phyloP scores from a whole-genome alignment of 257 asterid genomes.

The Nyctanthes arbortristis region DNA sequence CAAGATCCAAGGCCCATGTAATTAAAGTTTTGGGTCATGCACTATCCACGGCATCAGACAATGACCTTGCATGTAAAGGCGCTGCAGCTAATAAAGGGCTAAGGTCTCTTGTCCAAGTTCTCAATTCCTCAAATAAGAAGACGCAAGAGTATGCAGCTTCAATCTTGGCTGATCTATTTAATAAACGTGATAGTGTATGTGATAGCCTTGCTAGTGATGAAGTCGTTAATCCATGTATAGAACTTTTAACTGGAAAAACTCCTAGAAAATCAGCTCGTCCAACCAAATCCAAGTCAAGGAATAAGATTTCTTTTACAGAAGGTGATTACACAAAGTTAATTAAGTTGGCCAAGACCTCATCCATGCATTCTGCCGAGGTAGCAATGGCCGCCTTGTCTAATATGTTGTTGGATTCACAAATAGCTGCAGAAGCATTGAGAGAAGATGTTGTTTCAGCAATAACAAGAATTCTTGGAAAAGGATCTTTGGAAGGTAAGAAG shows the following conservation, averaged over 20 bases:
- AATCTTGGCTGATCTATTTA: constrained; percentile 67
- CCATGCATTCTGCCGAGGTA: constrained; percentile 74
- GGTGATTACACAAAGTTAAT: constrained; percentile 67
- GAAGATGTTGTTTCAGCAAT: constrained; percentile 83
- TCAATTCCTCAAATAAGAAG: constrained; percentile 69
- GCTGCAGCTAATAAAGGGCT: constrained; percentile 69
- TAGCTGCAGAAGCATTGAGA: constrained; percentile 76
- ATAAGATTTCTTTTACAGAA: constrained; percentile 59
- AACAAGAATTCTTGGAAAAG: constrained; percentile 69
- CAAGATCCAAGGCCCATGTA: constrained; percentile 64
- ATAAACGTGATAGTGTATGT: constrained; percentile 60
- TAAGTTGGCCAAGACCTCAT: constrained; percentile 67
- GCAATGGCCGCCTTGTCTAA: constrained; percentile 80
- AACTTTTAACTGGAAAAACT: constrained; percentile 61
- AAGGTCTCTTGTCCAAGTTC: constrained; percentile 74
- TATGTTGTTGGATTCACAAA: constrained; percentile 59
- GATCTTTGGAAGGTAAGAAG: constrained; percentile 70
- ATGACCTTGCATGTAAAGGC: constrained; percentile 59
- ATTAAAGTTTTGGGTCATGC: constrained; percentile 80
- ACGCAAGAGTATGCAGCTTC: constrained; percentile 74
- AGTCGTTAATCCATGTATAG: constrained; percentile 59
- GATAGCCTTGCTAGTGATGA: constrained; percentile 72
- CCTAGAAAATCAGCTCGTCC: constrained; percentile 72
- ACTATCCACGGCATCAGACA: constrained; percentile 61
- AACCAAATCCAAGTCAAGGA: constrained; percentile 40